Evolutionary conservation across 2,329 filamentous ascomycete genomes (phyloP).

Genomic region (Xylaria sp.): DNA sequence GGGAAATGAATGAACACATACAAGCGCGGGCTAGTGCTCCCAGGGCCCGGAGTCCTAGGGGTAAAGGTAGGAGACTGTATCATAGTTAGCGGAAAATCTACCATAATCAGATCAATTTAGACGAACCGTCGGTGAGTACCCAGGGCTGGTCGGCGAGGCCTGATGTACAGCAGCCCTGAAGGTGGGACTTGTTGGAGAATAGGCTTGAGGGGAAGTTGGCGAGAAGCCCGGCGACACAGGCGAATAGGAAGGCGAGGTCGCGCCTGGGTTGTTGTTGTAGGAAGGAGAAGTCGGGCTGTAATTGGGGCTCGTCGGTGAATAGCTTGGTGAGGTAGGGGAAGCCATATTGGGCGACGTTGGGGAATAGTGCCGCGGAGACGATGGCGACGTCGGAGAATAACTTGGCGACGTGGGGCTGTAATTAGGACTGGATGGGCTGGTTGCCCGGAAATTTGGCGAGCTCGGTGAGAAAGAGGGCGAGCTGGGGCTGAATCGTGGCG

Average conservation of each 20-base stretch:
- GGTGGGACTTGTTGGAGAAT: constrained; percentile 65
- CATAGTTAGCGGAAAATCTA: constrained; percentile 32
- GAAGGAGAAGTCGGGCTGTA: constrained; percentile 74
- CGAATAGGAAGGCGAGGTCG: constrained; percentile 64
- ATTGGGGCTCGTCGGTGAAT: constrained; percentile 70
- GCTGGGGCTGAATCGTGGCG: constrained; percentile 65
- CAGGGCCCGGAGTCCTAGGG: constrained; percentile 48
- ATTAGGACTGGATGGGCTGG: constrained; percentile 59
- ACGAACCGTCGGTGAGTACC: constrained; percentile 68
- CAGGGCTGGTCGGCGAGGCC: constrained; percentile 68
- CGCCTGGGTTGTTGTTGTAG: constrained; percentile 50
- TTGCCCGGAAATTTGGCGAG: constrained; percentile 52
- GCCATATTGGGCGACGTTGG: constrained; percentile 76
- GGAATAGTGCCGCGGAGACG: constrained; percentile 60
- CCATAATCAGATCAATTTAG: neutral
- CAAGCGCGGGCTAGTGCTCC: constrained; percentile 45
- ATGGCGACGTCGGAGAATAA: constrained; percentile 65
- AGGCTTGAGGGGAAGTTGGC: constrained; percentile 68
- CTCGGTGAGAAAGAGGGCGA: constrained; percentile 65
- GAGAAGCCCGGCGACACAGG: constrained; percentile 79
- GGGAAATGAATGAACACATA: constrained; percentile 33
- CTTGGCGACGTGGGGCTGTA: constrained; percentile 69
- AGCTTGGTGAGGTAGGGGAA: constrained; percentile 74
- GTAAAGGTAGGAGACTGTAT: constrained; percentile 49
- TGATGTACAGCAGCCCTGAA: constrained; percentile 59